Evolutionary conservation across 192 early-diverging fungal species (phyloP), one percentile per base, ranked within the genome.

Genomic region (Mortierella alpina): DNA sequence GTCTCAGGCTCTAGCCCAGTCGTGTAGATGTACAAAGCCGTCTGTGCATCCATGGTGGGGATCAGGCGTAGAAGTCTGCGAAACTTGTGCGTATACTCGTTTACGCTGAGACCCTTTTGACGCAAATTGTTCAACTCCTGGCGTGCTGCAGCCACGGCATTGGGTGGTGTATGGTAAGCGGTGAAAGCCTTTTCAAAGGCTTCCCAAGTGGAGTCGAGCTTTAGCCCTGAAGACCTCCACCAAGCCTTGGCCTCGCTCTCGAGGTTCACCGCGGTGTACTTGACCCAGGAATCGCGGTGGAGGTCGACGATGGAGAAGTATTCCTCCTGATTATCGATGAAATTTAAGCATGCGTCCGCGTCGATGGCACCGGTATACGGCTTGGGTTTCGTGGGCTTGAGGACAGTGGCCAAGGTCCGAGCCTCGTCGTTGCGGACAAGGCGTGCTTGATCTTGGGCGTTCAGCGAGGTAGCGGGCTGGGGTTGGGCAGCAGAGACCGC

Each of bases 11-110:
- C n/a, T n/a, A n/a, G n/a, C n/a, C n/a, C n/a, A n/a, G n/a, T n/a
- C n/a, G n/a, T n/a, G n/a, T n/a, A n/a, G n/a, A n/a, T n/a, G n/a
- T n/a, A n/a, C n/a, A n/a, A n/a, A n/a, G n/a, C n/a, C n/a, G n/a
- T n/a, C n/a, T n/a, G n/a, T n/a, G n/a, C n/a, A n/a, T n/a, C n/a
- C n/a, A n/a, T n/a, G n/a, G n/a, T n/a, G n/a, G n/a, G n/a, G n/a
- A n/a, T n/a, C n/a, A n/a, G n/a, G n/a, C n/a, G n/a, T n/a, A 85
- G 90, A 90, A 92, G 90, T 87, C 6, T 6, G 41, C 39, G 31
- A 17, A 11, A 10, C 31, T 40, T 22, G 23, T 17, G 6, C 49
- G 41, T 65, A 18, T 65, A 65, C 4, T 14, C 49, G 5, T 47
- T 22, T 20, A 65, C 22, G 15, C n/a, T 46, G 12, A 20, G 18